phyloP scores from a whole-genome alignment of 2,329 filamentous ascomycete species.

The Chrysosporium keratinophilum region DNA sequence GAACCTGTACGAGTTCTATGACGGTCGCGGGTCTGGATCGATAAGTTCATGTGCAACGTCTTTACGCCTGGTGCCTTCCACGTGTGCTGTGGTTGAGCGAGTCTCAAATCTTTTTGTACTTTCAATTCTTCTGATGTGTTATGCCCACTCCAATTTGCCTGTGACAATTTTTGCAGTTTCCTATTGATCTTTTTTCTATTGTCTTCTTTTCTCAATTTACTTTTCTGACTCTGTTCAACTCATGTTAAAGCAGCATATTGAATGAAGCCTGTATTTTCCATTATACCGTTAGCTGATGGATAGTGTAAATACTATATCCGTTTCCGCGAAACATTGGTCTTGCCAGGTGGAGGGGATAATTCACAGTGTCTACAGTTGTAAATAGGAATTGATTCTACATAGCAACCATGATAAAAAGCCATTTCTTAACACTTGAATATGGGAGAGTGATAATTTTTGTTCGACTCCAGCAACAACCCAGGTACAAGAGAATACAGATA shows the following conservation, averaged over 20 bases:
- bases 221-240: background rate
- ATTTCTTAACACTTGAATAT: background rate
- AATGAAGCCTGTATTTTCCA: slow-evolving; percentile 7
- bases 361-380: background rate
- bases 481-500: background rate
- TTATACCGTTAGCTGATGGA: slow-evolving; percentile 10
- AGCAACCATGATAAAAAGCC: background rate
- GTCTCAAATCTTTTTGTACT: slow-evolving; percentile 1
- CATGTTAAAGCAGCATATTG: slow-evolving; percentile 5
- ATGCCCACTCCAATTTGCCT: background rate
- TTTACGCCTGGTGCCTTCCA: background rate
- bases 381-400: background rate
- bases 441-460: slow-evolving; percentile 6
- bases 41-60: background rate
- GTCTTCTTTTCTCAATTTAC: background rate
- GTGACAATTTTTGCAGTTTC: background rate
- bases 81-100: slow-evolving; percentile 6
- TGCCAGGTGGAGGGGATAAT: background rate
- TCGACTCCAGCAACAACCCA: background rate
- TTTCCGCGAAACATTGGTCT: slow-evolving; percentile 1
- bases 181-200: background rate
- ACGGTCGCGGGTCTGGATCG: background rate
- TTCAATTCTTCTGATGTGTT: slow-evolving; percentile 10
- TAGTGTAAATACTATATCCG: slow-evolving; percentile 10
- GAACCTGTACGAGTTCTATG: background rate